Evolutionary conservation across 805 yeast genomes (phyloP), one percentile per base, ranked within the genome.

Genomic region (Kluyveromyces starmeri): DNA sequence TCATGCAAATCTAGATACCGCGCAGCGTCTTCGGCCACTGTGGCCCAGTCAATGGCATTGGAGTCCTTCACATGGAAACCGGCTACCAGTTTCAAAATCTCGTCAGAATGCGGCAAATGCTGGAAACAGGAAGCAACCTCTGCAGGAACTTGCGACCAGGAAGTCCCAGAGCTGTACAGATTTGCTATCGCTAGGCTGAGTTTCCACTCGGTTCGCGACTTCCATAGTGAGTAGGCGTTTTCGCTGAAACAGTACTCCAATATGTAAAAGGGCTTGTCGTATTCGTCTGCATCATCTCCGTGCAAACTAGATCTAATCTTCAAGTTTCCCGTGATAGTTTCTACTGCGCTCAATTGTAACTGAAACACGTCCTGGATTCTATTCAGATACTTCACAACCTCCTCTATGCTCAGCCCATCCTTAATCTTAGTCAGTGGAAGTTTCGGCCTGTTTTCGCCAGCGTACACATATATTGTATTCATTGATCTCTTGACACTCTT

Each of bases 311-410:
- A 46, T 13, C 31, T 30, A 21, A 54, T 35, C 35, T 52, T 53
- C 29, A 55, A 41, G 39, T 53, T 55, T 14, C 48, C 52, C 4
- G 60, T 52, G 15, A 52, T 50, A 7, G 58, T 55, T 33, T 44
- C 53, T 6, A 42, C 37, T 7, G 46, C 29, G 10, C 38, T 39
- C 15, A 55, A 46, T 34, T 52, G 49, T n/a, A 53, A 35, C 22
- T 46, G 38, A 29, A 46, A 50, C 7, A 40, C 35, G 20, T 53
- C 52, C 36, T 55, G 60, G 11, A 53, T 39, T 11, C 42, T 24
- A 14, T 45, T 45, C 15, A 55, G 39, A 35, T 43, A 50, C 7
- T 35, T 34, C 15, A 36, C 27, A 11, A 53, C 28, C 7, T 45
- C 44, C 1, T 23, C 12, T 4, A 48, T 17, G 2, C 32, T 26